Evolutionary conservation across 78 protist species (phyloP).

Genomic region (Chrysochromulina parva): DNA sequence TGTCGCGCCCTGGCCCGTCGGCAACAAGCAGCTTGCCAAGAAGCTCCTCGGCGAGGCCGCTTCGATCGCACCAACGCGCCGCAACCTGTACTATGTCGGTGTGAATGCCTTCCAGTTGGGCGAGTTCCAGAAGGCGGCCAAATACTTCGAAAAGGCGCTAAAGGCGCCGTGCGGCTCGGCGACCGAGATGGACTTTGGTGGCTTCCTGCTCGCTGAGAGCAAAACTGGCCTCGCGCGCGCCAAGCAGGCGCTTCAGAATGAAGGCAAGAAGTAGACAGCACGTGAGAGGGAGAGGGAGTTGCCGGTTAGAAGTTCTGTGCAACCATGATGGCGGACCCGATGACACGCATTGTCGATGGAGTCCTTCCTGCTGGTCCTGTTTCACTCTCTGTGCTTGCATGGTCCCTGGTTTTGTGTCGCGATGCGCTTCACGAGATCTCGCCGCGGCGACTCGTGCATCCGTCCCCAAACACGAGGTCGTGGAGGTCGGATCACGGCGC

Average conservation of each 20-base stretch:
- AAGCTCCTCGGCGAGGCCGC: background rate
- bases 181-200: background rate
- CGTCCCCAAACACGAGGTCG: no score
- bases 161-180: background rate
- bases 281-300: no score
- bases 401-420: no score
- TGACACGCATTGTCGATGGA: no score
- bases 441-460: no score
- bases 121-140: background rate
- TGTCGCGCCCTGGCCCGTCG: slow-evolving; percentile 13
- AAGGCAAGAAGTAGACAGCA: no score
- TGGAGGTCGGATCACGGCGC: no score
- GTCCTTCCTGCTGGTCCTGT: no score
- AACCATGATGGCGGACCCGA: no score
- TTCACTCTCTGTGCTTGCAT: no score
- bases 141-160: background rate
- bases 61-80: background rate
- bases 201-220: background rate
- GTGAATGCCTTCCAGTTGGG: background rate
- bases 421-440: no score
- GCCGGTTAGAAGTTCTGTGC: no score
- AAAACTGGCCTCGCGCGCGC: background rate
- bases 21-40: background rate
- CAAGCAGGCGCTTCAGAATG: background rate
- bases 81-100: slow-evolving; percentile 8